These are phyloP conservation scores for Penicillium pulvis DNA, from an alignment of 495 filamentous ascomycete species.

Conservation along the genomic window DNA sequence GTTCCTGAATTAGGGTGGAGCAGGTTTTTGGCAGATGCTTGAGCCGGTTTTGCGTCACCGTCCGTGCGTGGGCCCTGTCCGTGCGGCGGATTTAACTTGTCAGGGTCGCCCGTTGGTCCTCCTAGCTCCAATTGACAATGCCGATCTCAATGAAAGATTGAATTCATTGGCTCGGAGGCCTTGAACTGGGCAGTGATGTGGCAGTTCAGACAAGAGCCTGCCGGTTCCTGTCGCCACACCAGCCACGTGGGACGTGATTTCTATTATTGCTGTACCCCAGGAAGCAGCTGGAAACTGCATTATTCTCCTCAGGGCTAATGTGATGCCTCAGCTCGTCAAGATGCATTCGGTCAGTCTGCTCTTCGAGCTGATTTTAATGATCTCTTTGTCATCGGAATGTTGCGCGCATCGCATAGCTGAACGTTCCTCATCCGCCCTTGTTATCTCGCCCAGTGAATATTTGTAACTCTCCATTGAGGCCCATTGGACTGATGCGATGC, in stretches of 20 bases:
- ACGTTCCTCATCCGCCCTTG: conserved; percentile 19
- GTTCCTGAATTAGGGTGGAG: conserved; percentile 17
- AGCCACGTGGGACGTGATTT: conserved; percentile 8
- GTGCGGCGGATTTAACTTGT: conserved; percentile 11
- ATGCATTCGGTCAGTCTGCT: conserved; percentile 7
- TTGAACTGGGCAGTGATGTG: conserved; percentile 13
- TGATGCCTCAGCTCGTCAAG: neutral
- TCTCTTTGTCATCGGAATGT: conserved; percentile 8
- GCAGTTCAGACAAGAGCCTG: conserved; percentile 8
- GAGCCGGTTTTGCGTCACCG: conserved; percentile 17
- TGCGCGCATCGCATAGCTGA: conserved; percentile 3
- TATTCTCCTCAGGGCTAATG: neutral
- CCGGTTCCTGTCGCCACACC: conserved; percentile 10
- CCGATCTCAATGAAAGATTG: conserved; percentile 11
- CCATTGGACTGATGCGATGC: neutral
- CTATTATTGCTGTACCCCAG: neutral
- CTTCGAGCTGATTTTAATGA: neutral
- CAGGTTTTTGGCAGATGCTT: conserved; percentile 14
- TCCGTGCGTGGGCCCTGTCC: conserved; percentile 13
- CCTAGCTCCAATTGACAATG: conserved; percentile 13
- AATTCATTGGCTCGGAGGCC: conserved; percentile 2
- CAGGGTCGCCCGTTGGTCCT: conserved; percentile 13
- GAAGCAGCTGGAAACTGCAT: conserved; percentile 1
- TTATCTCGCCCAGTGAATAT: conserved; percentile 24
- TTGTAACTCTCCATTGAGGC: conserved; percentile 13